These are phyloP conservation scores for Candida vaughaniae DNA, from an alignment of 805 yeast genomes.

Conservation along the genomic window DNA sequence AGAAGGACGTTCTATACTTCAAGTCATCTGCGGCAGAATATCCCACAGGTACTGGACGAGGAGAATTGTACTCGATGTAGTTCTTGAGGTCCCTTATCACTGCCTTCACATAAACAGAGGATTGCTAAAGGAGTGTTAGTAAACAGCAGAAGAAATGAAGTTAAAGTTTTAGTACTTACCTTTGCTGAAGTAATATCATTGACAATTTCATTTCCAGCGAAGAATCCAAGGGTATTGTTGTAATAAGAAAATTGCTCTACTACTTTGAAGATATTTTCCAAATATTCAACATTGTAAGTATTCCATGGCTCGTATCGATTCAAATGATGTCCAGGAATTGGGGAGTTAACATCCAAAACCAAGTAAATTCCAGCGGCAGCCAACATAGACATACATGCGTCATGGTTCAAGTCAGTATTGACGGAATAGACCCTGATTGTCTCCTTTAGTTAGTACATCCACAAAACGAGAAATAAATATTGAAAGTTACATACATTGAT, in stretches of 20 bases:
- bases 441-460: constrained; percentile 27
- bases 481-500: constrained; percentile 48
- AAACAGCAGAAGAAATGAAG: not conserved
- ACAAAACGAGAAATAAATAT: constrained; percentile 7
- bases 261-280: constrained; percentile 73
- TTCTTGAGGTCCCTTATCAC: constrained; percentile 77
- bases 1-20: constrained; percentile 68
- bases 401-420: constrained; percentile 80
- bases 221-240: constrained; percentile 86
- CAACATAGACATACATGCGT: constrained; percentile 84
- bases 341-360: constrained; percentile 89
- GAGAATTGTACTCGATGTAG: constrained; percentile 57
- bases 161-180: too few species aligned
- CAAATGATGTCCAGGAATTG: constrained; percentile 71
- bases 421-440: constrained; percentile 83
- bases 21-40: constrained; percentile 97
- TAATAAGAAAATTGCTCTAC: constrained; percentile 79
- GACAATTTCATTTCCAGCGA: constrained; percentile 89
- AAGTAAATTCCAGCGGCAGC: constrained; percentile 93
- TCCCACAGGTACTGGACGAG: constrained; percentile 81
- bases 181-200: constrained; percentile 74
- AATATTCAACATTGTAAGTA: constrained; percentile 67
- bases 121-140: constrained; percentile 19
- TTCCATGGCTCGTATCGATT: constrained; percentile 95
- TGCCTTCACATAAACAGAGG: constrained; percentile 79